Conservation (phyloP, 1,284 basidiomycete genomes). For the Naganishia cerealis region DNA sequence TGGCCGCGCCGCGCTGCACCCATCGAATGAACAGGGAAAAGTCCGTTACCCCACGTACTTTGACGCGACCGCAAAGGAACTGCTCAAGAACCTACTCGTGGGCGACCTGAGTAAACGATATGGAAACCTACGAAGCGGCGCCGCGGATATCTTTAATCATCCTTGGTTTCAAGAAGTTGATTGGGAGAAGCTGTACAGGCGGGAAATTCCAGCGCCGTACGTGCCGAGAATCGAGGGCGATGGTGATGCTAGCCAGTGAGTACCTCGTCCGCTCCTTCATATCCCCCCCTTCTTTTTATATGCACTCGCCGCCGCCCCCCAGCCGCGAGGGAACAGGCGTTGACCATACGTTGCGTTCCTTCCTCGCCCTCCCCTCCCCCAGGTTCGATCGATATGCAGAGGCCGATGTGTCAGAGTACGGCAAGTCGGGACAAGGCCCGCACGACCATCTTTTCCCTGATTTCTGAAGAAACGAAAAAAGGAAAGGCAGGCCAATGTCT, state of each 20-base stretch:
- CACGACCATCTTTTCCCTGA: slow-evolving; percentile 55
- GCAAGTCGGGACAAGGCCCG: slow-evolving; percentile 51
- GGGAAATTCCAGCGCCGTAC: slow-evolving; percentile 96
- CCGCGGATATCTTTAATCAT: slow-evolving; percentile 90
- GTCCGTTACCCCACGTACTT: slow-evolving; percentile 89
- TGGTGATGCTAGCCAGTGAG: slow-evolving; percentile 87
- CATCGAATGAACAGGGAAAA: slow-evolving; percentile 64
- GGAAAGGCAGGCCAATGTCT: slow-evolving; percentile 56
- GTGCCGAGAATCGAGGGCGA: slow-evolving; percentile 80
- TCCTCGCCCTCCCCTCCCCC: background rate
- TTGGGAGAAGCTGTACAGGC: slow-evolving; percentile 77
- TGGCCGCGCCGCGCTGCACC: background rate
- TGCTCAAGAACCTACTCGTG: slow-evolving; percentile 87
- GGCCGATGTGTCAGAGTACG: slow-evolving; percentile 55
- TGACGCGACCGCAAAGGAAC: slow-evolving; percentile 76
- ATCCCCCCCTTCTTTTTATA: background rate
- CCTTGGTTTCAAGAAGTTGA: slow-evolving; percentile 97
- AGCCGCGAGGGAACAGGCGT: too few species aligned
- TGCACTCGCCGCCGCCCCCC: too few species aligned
- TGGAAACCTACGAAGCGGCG: slow-evolving; percentile 89
- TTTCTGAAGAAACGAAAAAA: slow-evolving; percentile 40
- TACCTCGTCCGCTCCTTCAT: slow-evolving; percentile 41
- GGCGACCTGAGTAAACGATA: slow-evolving; percentile 85
- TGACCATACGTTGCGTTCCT: background rate
- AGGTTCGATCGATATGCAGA: slow-evolving; percentile 56